A percentile compares a stretch with the other conserved stretches of the same genome.
These are phyloP conservation scores for Oxyria digyna DNA, from an alignment of 148 eudicot genomes.

Conservation along the genomic window DNA sequence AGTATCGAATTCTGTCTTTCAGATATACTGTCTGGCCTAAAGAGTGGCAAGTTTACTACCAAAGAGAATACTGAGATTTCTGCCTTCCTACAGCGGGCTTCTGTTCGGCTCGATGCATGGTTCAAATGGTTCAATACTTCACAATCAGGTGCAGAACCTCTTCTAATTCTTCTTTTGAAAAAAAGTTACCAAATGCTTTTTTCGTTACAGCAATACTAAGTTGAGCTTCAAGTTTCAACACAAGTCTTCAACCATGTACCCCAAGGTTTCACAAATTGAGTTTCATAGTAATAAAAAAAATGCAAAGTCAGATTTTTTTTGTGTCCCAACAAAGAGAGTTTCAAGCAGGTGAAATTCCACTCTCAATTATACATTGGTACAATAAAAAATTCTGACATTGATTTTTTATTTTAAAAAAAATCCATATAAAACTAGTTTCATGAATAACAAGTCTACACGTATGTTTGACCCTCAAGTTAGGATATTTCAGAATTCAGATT, in stretches of 20 bases:
- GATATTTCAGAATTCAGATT: background rate
- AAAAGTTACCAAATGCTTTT: conserved; percentile 12
- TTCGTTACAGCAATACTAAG: background rate
- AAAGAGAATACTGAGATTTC: conserved; percentile 46
- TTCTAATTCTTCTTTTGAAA: conserved; percentile 10
- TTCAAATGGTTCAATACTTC: conserved; percentile 92
- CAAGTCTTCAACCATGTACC: too few relatives aligned
- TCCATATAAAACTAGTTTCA: too few relatives aligned
- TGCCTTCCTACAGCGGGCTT: conserved; percentile 60
- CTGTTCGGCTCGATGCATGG: conserved; percentile 89
- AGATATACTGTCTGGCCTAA: conserved; percentile 61
- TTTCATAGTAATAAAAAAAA: too few relatives aligned
- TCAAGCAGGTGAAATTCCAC: too few relatives aligned
- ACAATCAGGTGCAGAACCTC: conserved; percentile 55
- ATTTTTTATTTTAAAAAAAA: too few relatives aligned
- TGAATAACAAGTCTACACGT: too few relatives aligned
- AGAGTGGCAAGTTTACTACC: conserved; percentile 38
- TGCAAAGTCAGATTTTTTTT: too few relatives aligned
- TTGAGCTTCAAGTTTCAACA: background rate
- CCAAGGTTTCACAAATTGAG: too few relatives aligned
- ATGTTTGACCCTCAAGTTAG: background rate
- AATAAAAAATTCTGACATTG: too few relatives aligned
- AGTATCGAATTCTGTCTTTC: conserved; percentile 13
- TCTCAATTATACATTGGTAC: too few relatives aligned
- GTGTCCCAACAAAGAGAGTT: too few relatives aligned